Base-by-base conservation (phyloP, 192 early-diverging fungal genomes). In the Coemansia sp. region DNA sequence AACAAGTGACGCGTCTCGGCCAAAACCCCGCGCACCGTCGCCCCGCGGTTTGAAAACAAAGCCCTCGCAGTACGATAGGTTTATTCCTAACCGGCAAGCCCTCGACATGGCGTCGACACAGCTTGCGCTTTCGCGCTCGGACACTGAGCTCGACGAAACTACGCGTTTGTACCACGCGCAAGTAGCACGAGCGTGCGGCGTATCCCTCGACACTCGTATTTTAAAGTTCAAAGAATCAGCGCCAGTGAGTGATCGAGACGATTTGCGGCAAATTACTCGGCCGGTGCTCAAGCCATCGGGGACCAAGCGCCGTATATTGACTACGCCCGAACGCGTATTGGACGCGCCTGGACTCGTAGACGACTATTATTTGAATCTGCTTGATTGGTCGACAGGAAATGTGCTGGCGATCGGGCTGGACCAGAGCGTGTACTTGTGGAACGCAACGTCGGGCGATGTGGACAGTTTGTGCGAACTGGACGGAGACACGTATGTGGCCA, bases 331-430 rank as follows among this genome's bases (percentile, higher is more conserved):
- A 62, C 86, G 86, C 36, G 81, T 96, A 3, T 81, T 98, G 26
- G 96, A 98, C 81, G 94, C 95, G 1, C 94, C 94, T 2, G 88
- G 87, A 0, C 66, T 98, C 58, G 64, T 83, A 19, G 96, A 99
- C 61, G 96, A 99, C 73, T 99, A 93, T 70, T 99, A 99, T 72
- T 79, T 97, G 19, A 99, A 97, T 58, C 60, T 98, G 23, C 79
- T 99, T 10, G 96, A 97, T 74, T 99, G 97, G 97, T 92, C 87
- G 8, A 54, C 70, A 12, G 75, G 72, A 15, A 96, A 97, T 62
- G 75, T 87, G 12, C 80, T 99, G 11, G 94, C 90, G 14, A 90
- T 99, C 60, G 97, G 89, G 0, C 78, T 99, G 3, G 91, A 90
- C 31, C 83, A 84, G 47, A 89, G 86, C 44, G 92, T 97, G 19